phyloP scores from a whole-genome alignment of 805 yeast species.

The Candida alai region DNA sequence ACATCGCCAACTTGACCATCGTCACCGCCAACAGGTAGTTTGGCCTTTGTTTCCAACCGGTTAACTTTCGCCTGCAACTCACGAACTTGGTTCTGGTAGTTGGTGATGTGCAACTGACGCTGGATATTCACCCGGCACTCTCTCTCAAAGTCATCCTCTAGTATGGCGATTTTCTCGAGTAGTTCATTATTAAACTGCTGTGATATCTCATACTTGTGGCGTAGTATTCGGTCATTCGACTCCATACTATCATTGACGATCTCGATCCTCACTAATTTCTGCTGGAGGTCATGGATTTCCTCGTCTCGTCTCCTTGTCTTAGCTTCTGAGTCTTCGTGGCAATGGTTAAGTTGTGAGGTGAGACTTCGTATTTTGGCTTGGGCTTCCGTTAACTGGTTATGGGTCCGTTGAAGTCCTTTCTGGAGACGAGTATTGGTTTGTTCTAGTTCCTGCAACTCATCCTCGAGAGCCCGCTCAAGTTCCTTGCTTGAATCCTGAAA shows the following conservation, averaged over 20 bases:
- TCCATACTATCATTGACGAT: conserved; percentile 41
- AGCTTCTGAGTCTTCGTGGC: conserved; percentile 13
- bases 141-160: conserved; percentile 38
- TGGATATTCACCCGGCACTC: conserved; percentile 22
- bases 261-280: conserved; percentile 36
- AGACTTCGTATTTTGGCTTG: conserved; percentile 5
- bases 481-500: conserved; percentile 44
- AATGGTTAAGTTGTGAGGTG: conserved; percentile 17
- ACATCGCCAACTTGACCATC: conserved; percentile 7
- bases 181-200: conserved; percentile 40
- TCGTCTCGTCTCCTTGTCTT: conserved; percentile 21
- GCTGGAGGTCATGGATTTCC: conserved; percentile 21
- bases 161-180: conserved; percentile 37
- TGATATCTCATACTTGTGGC: conserved; percentile 28
- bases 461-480: conserved; percentile 42
- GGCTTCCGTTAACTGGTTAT: not conserved
- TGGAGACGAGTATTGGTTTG: conserved; percentile 1
- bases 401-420: not conserved
- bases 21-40: not conserved
- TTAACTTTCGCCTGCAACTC: conserved; percentile 12
- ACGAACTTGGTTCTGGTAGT: conserved; percentile 27
- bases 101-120: conserved; percentile 23
- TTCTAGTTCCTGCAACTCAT: conserved; percentile 37
- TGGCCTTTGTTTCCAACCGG: conserved; percentile 2
- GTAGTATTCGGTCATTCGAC: conserved; percentile 32